Evolutionary conservation across 345 rosid genomes (phyloP), one percentile per base, ranked within the genome.

Genomic region (Rhodamnia rubescens): DNA sequence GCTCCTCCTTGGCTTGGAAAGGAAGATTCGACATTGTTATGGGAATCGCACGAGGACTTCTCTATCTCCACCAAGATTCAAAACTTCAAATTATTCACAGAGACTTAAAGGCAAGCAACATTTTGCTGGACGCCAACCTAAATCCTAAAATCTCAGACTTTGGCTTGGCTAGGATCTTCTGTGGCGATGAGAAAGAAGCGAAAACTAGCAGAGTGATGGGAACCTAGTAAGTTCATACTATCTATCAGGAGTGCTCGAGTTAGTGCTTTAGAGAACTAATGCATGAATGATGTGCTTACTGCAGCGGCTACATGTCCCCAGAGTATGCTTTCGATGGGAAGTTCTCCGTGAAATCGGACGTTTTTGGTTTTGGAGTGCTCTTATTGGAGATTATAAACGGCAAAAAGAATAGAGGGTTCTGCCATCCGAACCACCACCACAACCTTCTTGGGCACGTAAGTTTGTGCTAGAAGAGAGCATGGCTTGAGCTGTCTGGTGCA

Each of bases 311-410:
- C 14, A 86, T 86, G 87, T 64, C 89, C 52, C 87, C 87, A 6
- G 86, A 89, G 74, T 85, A 87, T 69, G 85, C 90, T 6, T 47
- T 91, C 20, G 90, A 90, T 61, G 93, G 96, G 16, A 42, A 86
- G 18, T 91, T 91, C 85, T 92, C 92, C 2, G 56, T 88, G 11
- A 93, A 91, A 84, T 81, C 83, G 3, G 83, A 81, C 8, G n/a
- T 81, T 6, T 92, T 89, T 86, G 89, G 92, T 83, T 91, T 88
- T 32, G 92, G 94, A 12, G 93, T 92, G 58, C 81, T 92, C 3
- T 49, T 92, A 85, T 85, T 92, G 1, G 93, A 94, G 90, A 89
- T 92, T 21, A 26, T 92, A 50, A 24, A 54, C 9, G 29, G 54
- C 54, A 51, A 81, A 81, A 81, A 89, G 32, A 81, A 90, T 74